Evolutionary conservation across 176 grass and related monocot species (phyloP).

Genomic region (Ensete glaucum): DNA sequence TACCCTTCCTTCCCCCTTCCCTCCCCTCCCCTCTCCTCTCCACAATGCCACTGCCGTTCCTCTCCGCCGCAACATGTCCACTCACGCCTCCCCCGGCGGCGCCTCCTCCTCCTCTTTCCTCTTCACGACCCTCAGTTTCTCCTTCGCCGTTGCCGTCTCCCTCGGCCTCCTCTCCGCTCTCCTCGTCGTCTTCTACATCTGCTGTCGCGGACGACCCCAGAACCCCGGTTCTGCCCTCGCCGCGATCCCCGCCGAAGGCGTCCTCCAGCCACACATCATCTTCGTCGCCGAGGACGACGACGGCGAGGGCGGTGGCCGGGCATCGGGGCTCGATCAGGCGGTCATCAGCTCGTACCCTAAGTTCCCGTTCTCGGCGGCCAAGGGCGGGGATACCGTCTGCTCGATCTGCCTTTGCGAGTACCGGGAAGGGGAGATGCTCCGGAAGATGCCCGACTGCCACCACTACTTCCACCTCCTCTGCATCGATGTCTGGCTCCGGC

Average conservation of each 20-base stretch:
- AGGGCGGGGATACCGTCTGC: conserved; percentile 39
- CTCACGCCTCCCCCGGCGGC: conserved; percentile 5
- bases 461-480: conserved; percentile 92
- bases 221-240: conserved; percentile 26
- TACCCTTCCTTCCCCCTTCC: background rate
- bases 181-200: conserved; percentile 42
- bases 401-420: conserved; percentile 93
- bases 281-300: conserved; percentile 78
- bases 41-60: conserved; percentile 7
- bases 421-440: conserved; percentile 79
- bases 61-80: conserved; percentile 3
- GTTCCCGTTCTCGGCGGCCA: conserved; percentile 50
- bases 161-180: conserved; percentile 40
- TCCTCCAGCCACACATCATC: conserved; percentile 64
- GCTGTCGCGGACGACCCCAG: conserved; percentile 10
- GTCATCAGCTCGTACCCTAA: conserved; percentile 71
- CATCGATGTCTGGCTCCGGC: conserved; percentile 82
- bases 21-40: conserved; percentile 8
- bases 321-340: conserved; percentile 57
- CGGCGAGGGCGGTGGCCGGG: conserved; percentile 28
- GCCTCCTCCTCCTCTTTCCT: conserved; percentile 29
- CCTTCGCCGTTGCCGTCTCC: conserved; percentile 52
- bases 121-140: conserved; percentile 30
- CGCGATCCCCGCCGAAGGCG: conserved; percentile 14
- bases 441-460: conserved; percentile 78